Conservation (phyloP, 2,329 filamentous ascomycete genomes). For the Phoma sp. region DNA sequence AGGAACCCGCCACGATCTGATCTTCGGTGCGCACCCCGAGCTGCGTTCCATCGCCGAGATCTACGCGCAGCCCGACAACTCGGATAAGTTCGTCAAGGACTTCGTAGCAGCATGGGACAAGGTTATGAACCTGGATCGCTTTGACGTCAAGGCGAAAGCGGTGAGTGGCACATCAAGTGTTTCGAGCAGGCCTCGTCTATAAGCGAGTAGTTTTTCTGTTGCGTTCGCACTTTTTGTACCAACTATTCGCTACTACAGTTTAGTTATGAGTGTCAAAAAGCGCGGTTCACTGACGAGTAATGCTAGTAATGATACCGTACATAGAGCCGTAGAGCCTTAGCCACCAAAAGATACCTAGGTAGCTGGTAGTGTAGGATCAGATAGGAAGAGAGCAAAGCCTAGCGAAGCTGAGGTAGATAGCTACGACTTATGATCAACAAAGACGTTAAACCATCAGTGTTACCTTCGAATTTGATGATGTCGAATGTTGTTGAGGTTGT, state of each 20-base stretch:
- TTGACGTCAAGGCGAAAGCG: constrained; percentile 56
- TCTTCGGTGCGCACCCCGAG: constrained; percentile 77
- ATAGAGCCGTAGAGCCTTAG: constrained; percentile 24
- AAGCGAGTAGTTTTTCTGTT: constrained; percentile 18
- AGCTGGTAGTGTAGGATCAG: constrained; percentile 19
- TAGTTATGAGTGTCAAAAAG: constrained; percentile 7
- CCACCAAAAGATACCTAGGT: constrained; percentile 28
- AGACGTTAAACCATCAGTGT: neutral
- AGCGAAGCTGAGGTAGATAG: constrained; percentile 9
- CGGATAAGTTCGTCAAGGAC: constrained; percentile 71
- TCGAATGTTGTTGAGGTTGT: neutral
- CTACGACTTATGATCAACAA: constrained; percentile 10
- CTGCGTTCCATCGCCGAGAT: constrained; percentile 73
- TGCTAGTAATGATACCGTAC: constrained; percentile 30
- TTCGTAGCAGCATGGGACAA: constrained; percentile 75
- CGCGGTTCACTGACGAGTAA: constrained; percentile 28
- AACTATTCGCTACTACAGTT: constrained; percentile 10
- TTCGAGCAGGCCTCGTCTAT: constrained; percentile 35
- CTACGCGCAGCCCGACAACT: constrained; percentile 66
- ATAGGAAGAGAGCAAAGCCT: constrained; percentile 8
- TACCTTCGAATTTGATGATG: neutral
- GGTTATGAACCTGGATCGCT: constrained; percentile 76
- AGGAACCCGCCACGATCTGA: constrained; percentile 70
- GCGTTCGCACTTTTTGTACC: constrained; percentile 18
- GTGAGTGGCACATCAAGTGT: constrained; percentile 37